Evolutionary conservation across 345 rosid species (phyloP), one percentile per base, ranked within the genome.

Genomic region (Citrus inodora): DNA sequence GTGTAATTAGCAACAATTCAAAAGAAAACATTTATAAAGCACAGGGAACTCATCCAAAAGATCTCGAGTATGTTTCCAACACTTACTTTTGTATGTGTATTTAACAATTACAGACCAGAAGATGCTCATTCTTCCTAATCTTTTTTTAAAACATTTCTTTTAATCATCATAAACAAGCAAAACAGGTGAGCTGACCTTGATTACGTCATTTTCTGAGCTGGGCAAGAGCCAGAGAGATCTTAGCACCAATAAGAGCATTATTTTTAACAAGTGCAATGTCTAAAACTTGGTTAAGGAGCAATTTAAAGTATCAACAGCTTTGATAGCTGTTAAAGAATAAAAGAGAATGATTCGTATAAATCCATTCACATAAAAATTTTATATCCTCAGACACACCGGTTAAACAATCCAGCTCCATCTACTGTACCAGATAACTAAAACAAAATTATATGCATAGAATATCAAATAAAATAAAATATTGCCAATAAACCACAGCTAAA

Each of bases 261-360:
- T 93, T 95, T 87, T 95, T 93, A 76, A 95, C 88, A 19, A 95
- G 92, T 22, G 91, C 92, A 76, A 93, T 95, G 79, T 93, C 97
- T 90, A 71, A 76, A 60, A 71, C 8, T 62, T 62, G 17, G 88
- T 88, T 84, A 86, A 88, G 93, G 79, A 89, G 86, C 72, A 70
- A 60, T 37, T 19, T 37, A 42, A 22, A 16, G 73, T 38, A 59
- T 53, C 16, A n/a, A 58, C 33, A 40, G 53, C 19, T 11, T 14
- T 7, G 37, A 59, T 77, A 70, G 77, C 60, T 32, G 56, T 22
- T 25, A 4, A 67, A 55, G 28, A 10, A 55, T 16, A 24, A 46
- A 37, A 30, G 70, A 66, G 74, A 32, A 55, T 22, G 28, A 60
- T 14, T 56, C n/a, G 22, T 24, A 59, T 66, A 59, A 61, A 60